phyloP scores from a whole-genome alignment of 306 rosid species.

The Ormosia emarginata region DNA sequence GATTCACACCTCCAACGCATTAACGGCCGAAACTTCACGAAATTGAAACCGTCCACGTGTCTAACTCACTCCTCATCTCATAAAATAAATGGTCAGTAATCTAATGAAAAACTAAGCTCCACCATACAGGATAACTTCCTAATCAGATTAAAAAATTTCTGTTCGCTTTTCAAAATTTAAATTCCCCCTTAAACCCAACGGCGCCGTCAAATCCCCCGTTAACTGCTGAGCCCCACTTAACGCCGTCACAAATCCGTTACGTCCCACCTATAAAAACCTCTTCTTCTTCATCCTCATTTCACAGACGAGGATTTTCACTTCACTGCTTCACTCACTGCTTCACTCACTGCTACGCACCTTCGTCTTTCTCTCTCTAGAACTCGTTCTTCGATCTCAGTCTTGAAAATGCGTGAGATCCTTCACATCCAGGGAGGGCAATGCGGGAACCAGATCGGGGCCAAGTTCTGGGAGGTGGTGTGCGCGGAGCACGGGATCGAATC shows the following conservation, averaged over 20 bases:
- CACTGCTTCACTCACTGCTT: not conserved
- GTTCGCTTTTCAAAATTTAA: conserved; percentile 44
- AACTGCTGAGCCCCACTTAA: not conserved
- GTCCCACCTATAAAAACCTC: conserved; percentile 24
- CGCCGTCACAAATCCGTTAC: conserved; percentile 33
- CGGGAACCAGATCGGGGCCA: conserved; percentile 48
- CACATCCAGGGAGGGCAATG: conserved; percentile 60
- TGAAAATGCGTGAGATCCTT: conserved; percentile 58
- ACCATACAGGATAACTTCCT: not conserved
- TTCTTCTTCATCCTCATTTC: not conserved
- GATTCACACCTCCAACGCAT: not conserved
- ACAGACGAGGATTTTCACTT: not conserved
- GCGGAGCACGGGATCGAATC: conserved; percentile 57
- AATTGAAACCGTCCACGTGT: not conserved
- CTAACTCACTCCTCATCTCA: not conserved
- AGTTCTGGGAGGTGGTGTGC: conserved; percentile 53
- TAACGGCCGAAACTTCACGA: not conserved
- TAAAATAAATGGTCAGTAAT: not conserved
- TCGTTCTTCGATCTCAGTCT: not conserved
- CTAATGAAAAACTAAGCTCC: not conserved
- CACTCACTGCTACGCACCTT: too few relatives aligned
- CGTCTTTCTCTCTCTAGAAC: not conserved
- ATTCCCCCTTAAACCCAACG: conserved; percentile 48
- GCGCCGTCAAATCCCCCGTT: conserved; percentile 21
- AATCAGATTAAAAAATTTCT: not conserved